Conservation (phyloP, 768 basidiomycete genomes). For the Russula emetica region DNA sequence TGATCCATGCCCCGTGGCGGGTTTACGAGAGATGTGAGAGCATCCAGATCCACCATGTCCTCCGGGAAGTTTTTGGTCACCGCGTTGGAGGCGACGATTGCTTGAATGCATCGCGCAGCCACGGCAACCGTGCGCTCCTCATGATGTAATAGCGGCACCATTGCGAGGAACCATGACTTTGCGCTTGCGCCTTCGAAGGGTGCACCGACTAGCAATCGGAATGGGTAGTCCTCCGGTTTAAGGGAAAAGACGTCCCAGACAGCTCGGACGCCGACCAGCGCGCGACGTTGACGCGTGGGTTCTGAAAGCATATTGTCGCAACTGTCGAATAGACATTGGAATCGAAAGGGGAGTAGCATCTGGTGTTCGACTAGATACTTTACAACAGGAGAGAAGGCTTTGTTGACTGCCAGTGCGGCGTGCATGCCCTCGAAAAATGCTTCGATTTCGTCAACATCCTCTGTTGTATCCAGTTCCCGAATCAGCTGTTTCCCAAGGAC, state of each 20-base stretch:
- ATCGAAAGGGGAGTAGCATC: slow-evolving; percentile 13
- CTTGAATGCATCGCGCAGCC: slow-evolving; percentile 6
- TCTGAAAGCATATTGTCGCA: slow-evolving; percentile 2
- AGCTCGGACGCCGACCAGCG: not conserved
- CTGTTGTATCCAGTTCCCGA: slow-evolving; percentile 6
- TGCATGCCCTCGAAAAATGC: slow-evolving; percentile 11
- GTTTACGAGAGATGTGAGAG: not conserved
- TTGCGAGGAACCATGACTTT: not conserved
- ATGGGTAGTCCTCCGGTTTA: slow-evolving; percentile 10
- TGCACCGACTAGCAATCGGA: slow-evolving; percentile 2
- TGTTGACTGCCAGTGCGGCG: slow-evolving; percentile 1
- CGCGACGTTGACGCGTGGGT: not conserved
- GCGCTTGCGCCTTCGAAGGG: slow-evolving; percentile 12
- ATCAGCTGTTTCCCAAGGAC: slow-evolving; percentile 15
- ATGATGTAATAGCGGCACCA: not conserved
- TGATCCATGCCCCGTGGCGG: not conserved
- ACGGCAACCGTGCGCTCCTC: not conserved
- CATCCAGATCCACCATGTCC: not conserved
- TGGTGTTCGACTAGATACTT: slow-evolving; percentile 12
- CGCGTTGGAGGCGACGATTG: slow-evolving; percentile 14
- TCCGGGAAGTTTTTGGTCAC: not conserved
- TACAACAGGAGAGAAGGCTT: not conserved
- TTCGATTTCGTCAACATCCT: slow-evolving; percentile 11
- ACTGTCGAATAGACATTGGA: slow-evolving; percentile 12
- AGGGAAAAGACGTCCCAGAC: slow-evolving; percentile 11